These are phyloP conservation scores for Venturia oleaginea DNA, from an alignment of 2,329 filamentous ascomycete species.

Conservation along the genomic window DNA sequence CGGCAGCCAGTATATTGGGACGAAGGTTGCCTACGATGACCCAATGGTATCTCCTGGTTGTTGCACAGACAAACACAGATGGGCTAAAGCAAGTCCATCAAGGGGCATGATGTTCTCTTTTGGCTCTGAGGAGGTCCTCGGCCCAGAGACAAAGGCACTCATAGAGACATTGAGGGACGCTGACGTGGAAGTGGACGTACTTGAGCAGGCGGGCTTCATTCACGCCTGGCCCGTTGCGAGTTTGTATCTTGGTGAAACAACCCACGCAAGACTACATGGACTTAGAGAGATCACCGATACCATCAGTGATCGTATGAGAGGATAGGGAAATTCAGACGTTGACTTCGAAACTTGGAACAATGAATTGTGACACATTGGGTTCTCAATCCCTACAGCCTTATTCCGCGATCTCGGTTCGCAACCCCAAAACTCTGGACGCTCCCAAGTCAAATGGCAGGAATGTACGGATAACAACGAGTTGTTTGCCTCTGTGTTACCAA, in stretches of 20 bases:
- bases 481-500: not conserved
- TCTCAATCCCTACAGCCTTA: not conserved
- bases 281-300: constrained; percentile 30
- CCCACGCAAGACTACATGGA: constrained; percentile 38
- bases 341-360: not conserved
- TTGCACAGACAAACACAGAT: constrained; percentile 57
- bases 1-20: constrained; percentile 58
- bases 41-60: constrained; percentile 60
- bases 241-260: constrained; percentile 44
- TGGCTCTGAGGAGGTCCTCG: constrained; percentile 70
- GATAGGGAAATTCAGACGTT: not conserved
- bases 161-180: constrained; percentile 46
- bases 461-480: no score
- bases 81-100: constrained; percentile 56
- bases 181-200: constrained; percentile 45
- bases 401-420: not conserved
- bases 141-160: constrained; percentile 56
- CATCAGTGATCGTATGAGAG: not conserved
- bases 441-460: no score
- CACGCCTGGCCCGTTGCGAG: constrained; percentile 76
- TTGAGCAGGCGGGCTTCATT: constrained; percentile 57
- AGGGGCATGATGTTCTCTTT: constrained; percentile 32
- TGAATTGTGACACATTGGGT: not conserved
- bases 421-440: no score
- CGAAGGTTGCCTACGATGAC: constrained; percentile 41